Base-by-base conservation (phyloP, 2,329 filamentous ascomycete genomes). In the Diaporthe sp. region DNA sequence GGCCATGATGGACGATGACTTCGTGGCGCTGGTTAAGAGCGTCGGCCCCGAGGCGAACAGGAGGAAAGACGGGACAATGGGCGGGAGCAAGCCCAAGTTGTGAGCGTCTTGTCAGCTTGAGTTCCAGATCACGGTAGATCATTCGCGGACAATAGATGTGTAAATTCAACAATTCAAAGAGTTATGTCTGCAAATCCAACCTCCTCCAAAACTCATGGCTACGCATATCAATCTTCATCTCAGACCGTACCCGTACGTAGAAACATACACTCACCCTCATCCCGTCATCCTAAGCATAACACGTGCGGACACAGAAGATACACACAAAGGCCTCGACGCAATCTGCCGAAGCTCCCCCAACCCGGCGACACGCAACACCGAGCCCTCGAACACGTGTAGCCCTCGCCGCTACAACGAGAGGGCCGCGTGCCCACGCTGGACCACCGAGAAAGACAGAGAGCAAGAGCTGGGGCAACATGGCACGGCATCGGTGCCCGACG, bases 1-100 rank as follows among this genome's bases (percentile, higher is more conserved):
- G 85, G 84, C 85, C 42, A 90, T 87, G 17, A 78, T 92, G 55
- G 86, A 88, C 77, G 85, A 88, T 6, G 86, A 91, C 70, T 92
- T 88, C 83, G 82, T 87, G 78, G 83, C 83, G 78, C 91, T 93
- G 42, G 89, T 88, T 45, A 68, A 69, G 30, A 69, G 72, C 17
- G 68, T 74, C n/a, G 74, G 74, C 13, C 74, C 72, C 10, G 74
- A 74, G 72, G 54, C 74, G 15, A 74, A 66, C 42, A 64, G 45
- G 54, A 68, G 54, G 35, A 69, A 38, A 30, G 68, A 74, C 7
- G 74, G 68, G 17, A 40, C 61, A 3, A 57, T 76, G 67, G 54
- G 40, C 45, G 72, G 35, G 13, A 60, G 52, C 19, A 67, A 64
- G 15, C 67, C 74, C 22, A 76, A 74, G 61, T 22, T 76, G 54